These are phyloP conservation scores for Calonectria pseudoreteaudii DNA, from an alignment of 2,329 filamentous ascomycete species.

Conservation along the genomic window DNA sequence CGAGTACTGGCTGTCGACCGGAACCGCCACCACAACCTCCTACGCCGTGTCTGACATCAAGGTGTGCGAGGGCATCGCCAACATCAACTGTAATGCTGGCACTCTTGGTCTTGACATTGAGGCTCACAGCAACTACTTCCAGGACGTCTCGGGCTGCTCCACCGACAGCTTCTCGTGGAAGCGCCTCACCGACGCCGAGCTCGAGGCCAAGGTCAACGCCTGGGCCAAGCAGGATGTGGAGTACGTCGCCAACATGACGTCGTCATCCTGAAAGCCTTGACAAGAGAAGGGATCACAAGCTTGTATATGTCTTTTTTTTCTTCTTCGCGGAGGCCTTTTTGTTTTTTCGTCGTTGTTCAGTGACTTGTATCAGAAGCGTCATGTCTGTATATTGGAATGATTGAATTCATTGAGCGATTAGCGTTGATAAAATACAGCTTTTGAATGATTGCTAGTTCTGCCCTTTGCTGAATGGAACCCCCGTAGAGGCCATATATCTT, in stretches of 20 bases:
- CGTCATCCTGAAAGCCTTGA: constrained; percentile 15
- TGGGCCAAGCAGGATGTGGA: constrained; percentile 51
- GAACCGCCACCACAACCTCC: constrained; percentile 46
- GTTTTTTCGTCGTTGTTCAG: not conserved
- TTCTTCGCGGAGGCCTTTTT: not conserved
- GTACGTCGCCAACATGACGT: constrained; percentile 36
- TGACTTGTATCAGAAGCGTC: not conserved
- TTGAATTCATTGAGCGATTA: not conserved
- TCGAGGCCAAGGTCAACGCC: constrained; percentile 51
- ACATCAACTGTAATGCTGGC: constrained; percentile 63
- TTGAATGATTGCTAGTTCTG: too few species aligned
- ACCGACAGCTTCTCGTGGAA: constrained; percentile 41
- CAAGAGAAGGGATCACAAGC: not conserved
- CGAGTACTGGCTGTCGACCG: constrained; percentile 72
- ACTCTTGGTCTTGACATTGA: constrained; percentile 56
- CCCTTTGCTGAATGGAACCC: too few species aligned
- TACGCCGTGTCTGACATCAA: constrained; percentile 56
- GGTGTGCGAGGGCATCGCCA: constrained; percentile 62
- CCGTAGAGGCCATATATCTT: too few species aligned
- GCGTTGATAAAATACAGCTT: not conserved
- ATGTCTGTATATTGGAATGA: not conserved
- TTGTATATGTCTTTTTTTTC: not conserved
- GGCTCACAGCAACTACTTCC: constrained; percentile 64
- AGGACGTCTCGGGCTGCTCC: constrained; percentile 54
- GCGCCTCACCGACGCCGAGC: constrained; percentile 48